Conservation (phyloP, 306 rosid species). For the Vigna trinervia region DNA sequence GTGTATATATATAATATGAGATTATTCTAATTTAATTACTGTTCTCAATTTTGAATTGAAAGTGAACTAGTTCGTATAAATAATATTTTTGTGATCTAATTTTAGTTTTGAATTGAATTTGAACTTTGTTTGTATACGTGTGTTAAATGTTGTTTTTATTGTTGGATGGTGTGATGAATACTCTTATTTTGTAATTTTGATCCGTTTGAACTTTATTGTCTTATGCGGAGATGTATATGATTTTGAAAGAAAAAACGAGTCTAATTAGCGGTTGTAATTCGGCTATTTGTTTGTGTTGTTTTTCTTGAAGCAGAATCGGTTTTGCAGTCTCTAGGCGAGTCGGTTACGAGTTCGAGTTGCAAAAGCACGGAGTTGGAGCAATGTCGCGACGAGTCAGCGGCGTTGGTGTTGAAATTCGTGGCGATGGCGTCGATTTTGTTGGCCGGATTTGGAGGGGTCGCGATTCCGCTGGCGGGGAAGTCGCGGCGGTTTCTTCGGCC, state of each 20-base stretch:
- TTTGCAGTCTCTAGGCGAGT: constrained; percentile 45
- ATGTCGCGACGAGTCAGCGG: constrained; percentile 72
- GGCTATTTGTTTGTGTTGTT: not conserved
- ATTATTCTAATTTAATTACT: no score
- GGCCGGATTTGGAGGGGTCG: constrained; percentile 70
- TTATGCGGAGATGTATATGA: not conserved
- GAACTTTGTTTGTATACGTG: no score
- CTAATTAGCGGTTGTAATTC: not conserved
- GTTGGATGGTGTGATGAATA: no score
- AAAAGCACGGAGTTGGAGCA: constrained; percentile 47
- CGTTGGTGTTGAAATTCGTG: constrained; percentile 61
- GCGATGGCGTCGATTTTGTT: constrained; percentile 75
- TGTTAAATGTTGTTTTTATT: no score
- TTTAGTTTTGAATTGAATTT: no score
- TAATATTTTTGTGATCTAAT: no score
- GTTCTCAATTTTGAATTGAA: no score
- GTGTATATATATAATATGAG: no score
- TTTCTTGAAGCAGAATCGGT: constrained; percentile 45
- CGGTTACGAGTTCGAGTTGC: constrained; percentile 58
- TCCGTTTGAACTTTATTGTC: no score
- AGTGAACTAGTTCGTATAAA: no score
- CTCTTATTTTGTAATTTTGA: no score
- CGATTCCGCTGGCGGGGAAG: constrained; percentile 66
- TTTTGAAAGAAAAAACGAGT: not conserved
- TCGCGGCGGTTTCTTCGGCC: constrained; percentile 54